A percentile compares a stretch with the other conserved stretches of the same genome.
These are phyloP conservation scores for Acer negundo DNA, from an alignment of 345 rosid species.

Conservation along the genomic window DNA sequence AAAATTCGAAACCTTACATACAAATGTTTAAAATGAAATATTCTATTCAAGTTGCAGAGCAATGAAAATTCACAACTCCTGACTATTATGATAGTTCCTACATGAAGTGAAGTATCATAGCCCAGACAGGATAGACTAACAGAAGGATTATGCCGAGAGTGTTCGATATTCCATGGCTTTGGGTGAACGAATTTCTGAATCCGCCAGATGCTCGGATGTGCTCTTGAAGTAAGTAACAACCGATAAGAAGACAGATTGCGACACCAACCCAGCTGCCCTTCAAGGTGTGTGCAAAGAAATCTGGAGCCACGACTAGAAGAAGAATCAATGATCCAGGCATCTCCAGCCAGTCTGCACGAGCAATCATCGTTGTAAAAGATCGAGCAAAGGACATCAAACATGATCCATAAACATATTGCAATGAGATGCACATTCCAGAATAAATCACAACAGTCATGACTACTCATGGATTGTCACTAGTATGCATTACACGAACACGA, in stretches of 20 bases:
- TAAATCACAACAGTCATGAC: too few relatives aligned
- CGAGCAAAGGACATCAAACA: not conserved
- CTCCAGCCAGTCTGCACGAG: constrained; percentile 64
- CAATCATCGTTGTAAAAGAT: not conserved
- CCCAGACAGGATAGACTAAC: constrained; percentile 80
- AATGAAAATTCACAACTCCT: not conserved
- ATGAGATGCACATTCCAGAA: not conserved
- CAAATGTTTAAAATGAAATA: not conserved
- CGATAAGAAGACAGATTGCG: constrained; percentile 66
- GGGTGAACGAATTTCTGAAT: constrained; percentile 77
- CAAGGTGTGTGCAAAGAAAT: constrained; percentile 54
- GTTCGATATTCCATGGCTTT: constrained; percentile 73
- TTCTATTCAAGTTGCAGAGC: constrained; percentile 4
- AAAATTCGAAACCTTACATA: not conserved
- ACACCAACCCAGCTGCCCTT: constrained; percentile 65
- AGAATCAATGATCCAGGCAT: constrained; percentile 77
- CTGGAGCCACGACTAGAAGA: constrained; percentile 70
- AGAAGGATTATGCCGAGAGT: constrained; percentile 78
- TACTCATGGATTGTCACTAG: too few relatives aligned
- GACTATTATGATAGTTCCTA: constrained; percentile 21
- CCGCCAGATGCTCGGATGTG: constrained; percentile 94
- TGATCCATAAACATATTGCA: not conserved
- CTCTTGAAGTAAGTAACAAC: constrained; percentile 87
- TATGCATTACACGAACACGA: too few relatives aligned
- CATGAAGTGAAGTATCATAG: constrained; percentile 53